phyloP scores from a whole-genome alignment of 2,329 filamentous ascomycete genomes.

The Fonsecaea monophora region DNA sequence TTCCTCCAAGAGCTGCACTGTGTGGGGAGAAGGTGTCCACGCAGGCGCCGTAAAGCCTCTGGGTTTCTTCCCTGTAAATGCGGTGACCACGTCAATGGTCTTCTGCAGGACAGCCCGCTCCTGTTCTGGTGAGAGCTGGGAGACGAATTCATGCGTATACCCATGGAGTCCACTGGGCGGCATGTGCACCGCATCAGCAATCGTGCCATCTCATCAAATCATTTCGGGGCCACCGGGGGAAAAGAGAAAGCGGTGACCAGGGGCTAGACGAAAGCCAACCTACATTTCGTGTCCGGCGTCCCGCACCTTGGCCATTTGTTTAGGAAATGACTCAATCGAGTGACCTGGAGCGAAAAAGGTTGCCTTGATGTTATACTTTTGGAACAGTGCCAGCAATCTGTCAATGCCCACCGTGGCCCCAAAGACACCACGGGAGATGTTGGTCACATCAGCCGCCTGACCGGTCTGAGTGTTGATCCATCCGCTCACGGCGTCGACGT shows the following conservation, averaged over 20 bases:
- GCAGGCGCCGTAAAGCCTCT: slow-evolving; percentile 55
- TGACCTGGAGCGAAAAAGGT: slow-evolving; percentile 68
- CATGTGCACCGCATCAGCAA: slow-evolving; percentile 21
- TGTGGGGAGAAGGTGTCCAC: slow-evolving; percentile 49
- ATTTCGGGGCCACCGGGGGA: slow-evolving; percentile 38
- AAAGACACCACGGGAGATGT: slow-evolving; percentile 41
- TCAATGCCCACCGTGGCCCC: slow-evolving; percentile 40
- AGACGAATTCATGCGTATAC: slow-evolving; percentile 53
- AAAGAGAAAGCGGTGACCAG: not conserved
- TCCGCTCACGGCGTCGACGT: slow-evolving; percentile 35
- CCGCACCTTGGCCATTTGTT: slow-evolving; percentile 51
- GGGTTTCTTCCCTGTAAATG: slow-evolving; percentile 50
- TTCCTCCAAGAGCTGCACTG: slow-evolving; percentile 50
- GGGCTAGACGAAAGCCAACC: slow-evolving; percentile 4
- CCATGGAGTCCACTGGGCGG: slow-evolving; percentile 48
- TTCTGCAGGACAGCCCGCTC: slow-evolving; percentile 48
- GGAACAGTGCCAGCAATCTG: slow-evolving; percentile 49
- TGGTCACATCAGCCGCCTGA: slow-evolving; percentile 45
- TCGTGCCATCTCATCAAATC: slow-evolving; percentile 2
- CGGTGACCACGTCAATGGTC: slow-evolving; percentile 49
- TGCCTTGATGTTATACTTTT: slow-evolving; percentile 55
- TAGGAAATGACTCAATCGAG: slow-evolving; percentile 63
- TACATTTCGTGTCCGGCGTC: slow-evolving; percentile 53
- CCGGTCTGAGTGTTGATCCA: slow-evolving; percentile 52
- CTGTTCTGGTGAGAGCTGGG: slow-evolving; percentile 42